Conservation (phyloP, 371 early-diverging fungal genomes). For the Basidiobolus meristosporus region DNA sequence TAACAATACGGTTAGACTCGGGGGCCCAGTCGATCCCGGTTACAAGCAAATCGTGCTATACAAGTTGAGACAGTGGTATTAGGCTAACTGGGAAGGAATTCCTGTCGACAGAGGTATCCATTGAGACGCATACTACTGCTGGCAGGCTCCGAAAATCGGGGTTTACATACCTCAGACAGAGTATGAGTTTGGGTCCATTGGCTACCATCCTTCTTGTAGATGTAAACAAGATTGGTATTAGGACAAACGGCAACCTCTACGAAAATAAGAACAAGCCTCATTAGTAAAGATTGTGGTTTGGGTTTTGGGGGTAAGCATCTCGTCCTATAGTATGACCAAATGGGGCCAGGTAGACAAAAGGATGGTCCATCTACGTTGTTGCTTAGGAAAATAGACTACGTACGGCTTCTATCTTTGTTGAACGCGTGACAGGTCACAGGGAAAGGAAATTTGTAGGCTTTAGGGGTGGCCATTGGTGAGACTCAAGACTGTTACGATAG, state of each 20-base stretch:
- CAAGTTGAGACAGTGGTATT: neutral
- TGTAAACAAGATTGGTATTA: constrained; percentile 73
- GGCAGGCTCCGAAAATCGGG: neutral
- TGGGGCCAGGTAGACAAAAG: neutral
- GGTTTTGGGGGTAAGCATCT: too few species aligned
- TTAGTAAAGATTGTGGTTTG: neutral
- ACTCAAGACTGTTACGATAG: too few species aligned
- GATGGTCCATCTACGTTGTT: neutral
- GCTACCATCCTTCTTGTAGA: constrained; percentile 43
- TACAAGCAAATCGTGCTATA: constrained; percentile 85
- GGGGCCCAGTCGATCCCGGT: constrained; percentile 95
- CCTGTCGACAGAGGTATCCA: too few species aligned
- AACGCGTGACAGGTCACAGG: constrained; percentile 87
- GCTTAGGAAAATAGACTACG: constrained; percentile 5
- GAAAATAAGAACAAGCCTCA: neutral
- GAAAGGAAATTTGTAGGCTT: constrained; percentile 2
- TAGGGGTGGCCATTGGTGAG: too few species aligned
- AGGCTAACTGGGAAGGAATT: constrained; percentile 1
- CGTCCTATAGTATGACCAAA: too few species aligned
- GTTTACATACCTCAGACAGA: constrained; percentile 40
- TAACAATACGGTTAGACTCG: constrained; percentile 82
- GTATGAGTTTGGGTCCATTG: constrained; percentile 46
- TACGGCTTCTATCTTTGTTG: constrained; percentile 71
- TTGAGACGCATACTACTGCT: too few species aligned
- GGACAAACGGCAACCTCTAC: constrained; percentile 83